Percentiles rank a stretch among this genome's conserved stretches.
Evolutionary conservation across 345 rosid genomes (phyloP).

Genomic region (Gossypium arboreum): DNA sequence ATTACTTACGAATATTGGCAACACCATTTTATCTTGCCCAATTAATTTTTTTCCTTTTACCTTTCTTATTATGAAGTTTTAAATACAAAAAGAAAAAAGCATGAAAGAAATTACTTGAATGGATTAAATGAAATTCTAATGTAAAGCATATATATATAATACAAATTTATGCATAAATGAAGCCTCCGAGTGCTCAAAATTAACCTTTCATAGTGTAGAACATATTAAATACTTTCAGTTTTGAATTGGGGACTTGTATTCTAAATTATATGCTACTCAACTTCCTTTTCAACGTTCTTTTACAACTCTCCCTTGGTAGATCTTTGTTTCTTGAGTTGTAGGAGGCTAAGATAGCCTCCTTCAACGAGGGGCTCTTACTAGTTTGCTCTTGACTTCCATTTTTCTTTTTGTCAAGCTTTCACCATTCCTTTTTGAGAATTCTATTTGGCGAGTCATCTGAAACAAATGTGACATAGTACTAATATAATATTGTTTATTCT

Average conservation of each 20-base stretch:
- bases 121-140: too few species aligned
- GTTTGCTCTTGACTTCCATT: conserved; percentile 14
- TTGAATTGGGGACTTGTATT: neutral
- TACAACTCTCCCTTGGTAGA: conserved; percentile 32
- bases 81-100: too few species aligned
- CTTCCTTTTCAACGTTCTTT: conserved; percentile 28
- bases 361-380: conserved; percentile 46
- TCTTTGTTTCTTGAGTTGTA: conserved; percentile 36
- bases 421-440: conserved; percentile 32
- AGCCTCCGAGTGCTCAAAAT: too few species aligned
- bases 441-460: conserved; percentile 31
- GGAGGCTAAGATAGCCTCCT: conserved; percentile 7
- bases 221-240: too few species aligned
- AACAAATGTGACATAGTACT: neutral
- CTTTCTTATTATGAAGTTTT: too few species aligned
- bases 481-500: neutral
- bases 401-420: conserved; percentile 32
- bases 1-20: too few species aligned
- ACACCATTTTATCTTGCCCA: too few species aligned
- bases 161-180: too few species aligned
- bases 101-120: too few species aligned
- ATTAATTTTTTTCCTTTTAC: too few species aligned
- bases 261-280: conserved; percentile 23
- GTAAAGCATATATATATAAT: too few species aligned
- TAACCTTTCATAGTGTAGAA: too few species aligned